A percentile compares a stretch with the other conserved stretches of the same genome.
Evolutionary conservation across 768 basidiomycete species (phyloP).

Genomic region (Exidia glandulosa): DNA sequence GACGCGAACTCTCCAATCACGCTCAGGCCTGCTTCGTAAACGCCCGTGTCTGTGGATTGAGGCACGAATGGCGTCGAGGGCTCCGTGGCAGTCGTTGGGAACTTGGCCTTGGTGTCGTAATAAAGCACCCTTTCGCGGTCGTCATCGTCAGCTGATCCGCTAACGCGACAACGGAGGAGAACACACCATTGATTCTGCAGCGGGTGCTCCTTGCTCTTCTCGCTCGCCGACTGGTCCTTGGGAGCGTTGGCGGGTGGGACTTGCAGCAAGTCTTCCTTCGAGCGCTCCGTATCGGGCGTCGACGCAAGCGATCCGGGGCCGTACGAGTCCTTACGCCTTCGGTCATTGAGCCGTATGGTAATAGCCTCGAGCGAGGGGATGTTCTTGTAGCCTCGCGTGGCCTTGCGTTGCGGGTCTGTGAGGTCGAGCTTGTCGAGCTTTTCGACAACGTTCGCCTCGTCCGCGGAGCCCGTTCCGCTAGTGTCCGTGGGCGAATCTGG

Average conservation of each 20-base stretch:
- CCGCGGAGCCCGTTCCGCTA: conserved; percentile 27
- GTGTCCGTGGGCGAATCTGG: conserved; percentile 52
- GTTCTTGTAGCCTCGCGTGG: conserved; percentile 69
- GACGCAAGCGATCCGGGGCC: too few relatives aligned
- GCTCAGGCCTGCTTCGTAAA: conserved; percentile 79
- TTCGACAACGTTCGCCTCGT: conserved; percentile 30
- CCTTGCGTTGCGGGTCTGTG: conserved; percentile 26
- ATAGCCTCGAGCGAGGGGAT: conserved; percentile 80
- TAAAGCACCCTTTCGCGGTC: conserved; percentile 61
- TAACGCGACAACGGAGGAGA: background rate
- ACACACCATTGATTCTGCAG: conserved; percentile 73
- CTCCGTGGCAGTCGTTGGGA: conserved; percentile 27
- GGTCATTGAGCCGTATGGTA: conserved; percentile 63
- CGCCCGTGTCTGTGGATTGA: conserved; percentile 42
- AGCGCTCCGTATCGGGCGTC: background rate
- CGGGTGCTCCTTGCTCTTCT: conserved; percentile 68
- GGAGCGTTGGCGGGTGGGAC: conserved; percentile 54
- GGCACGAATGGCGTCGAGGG: conserved; percentile 14
- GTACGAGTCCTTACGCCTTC: conserved; percentile 42
- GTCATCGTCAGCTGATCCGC: background rate
- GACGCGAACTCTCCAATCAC: conserved; percentile 85
- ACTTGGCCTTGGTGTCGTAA: conserved; percentile 76
- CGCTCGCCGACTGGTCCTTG: conserved; percentile 64
- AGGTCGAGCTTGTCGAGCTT: conserved; percentile 53
- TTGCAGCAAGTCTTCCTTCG: background rate